These are phyloP conservation scores for Hypomontagnella submonticulosa DNA, from an alignment of 495 filamentous ascomycete genomes.

Conservation along the genomic window DNA sequence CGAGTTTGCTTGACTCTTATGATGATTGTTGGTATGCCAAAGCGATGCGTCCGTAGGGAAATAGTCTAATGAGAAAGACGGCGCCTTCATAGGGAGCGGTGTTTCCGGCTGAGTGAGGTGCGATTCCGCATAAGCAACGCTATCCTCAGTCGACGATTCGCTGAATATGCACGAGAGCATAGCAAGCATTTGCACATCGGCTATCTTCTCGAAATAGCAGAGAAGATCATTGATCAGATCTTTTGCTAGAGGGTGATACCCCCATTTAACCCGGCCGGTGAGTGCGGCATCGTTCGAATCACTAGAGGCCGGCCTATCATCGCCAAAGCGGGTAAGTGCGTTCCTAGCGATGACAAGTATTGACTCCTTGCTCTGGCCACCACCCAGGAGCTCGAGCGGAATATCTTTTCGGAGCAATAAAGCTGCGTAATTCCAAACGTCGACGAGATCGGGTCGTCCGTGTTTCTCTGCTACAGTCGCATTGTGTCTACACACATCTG, in stretches of 20 bases:
- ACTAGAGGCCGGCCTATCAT: slow-evolving; percentile 13
- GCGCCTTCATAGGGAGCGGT: slow-evolving; percentile 71
- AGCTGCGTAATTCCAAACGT: slow-evolving; percentile 84
- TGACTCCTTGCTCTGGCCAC: slow-evolving; percentile 60
- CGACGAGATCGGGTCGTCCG: slow-evolving; percentile 77
- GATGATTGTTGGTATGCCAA: slow-evolving; percentile 53
- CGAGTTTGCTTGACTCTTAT: slow-evolving; percentile 59
- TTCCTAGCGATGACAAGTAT: slow-evolving; percentile 72
- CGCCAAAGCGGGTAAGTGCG: slow-evolving; percentile 58
- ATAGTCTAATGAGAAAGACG: slow-evolving; percentile 74
- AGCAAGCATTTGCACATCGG: slow-evolving; percentile 92
- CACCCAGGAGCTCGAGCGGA: slow-evolving; percentile 69
- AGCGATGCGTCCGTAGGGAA: slow-evolving; percentile 70
- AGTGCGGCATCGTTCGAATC: slow-evolving; percentile 42
- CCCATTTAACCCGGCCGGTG: slow-evolving; percentile 82
- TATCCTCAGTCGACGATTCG: slow-evolving; percentile 66
- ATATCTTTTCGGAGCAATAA: slow-evolving; percentile 81
- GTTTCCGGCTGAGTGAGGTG: slow-evolving; percentile 62
- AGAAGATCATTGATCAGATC: slow-evolving; percentile 78
- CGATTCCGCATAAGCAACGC: slow-evolving; percentile 59
- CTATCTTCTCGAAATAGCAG: slow-evolving; percentile 79
- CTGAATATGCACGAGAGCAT: slow-evolving; percentile 92
- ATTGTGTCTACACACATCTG: slow-evolving; percentile 84
- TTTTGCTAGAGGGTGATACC: slow-evolving; percentile 79
- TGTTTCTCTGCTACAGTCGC: slow-evolving; percentile 77